Percentiles rank a stretch among this genome's conserved stretches.
Conservation (phyloP, 2,329 filamentous ascomycete species). For the Dendrostoma leiphaemia region DNA sequence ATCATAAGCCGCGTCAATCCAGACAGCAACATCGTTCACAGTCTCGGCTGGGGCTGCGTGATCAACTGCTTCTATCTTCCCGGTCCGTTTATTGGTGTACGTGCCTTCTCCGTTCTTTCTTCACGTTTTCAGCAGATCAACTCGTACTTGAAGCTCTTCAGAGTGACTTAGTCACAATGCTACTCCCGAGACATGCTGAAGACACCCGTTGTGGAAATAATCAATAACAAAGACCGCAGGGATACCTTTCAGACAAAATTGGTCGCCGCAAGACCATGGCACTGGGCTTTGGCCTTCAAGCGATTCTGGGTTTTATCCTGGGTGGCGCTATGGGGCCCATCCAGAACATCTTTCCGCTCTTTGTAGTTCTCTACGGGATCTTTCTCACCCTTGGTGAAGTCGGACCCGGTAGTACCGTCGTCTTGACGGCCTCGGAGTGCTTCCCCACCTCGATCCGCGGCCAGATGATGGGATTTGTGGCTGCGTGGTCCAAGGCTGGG, state of each 20-base stretch:
- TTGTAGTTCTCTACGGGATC: constrained; percentile 50
- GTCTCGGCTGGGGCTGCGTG: constrained; percentile 42
- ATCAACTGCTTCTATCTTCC: constrained; percentile 52
- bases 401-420: constrained; percentile 44
- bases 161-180: no score
- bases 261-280: constrained; percentile 50
- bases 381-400: constrained; percentile 49
- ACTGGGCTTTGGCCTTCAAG: constrained; percentile 44
- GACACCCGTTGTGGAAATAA: no score
- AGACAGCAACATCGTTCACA: constrained; percentile 39
- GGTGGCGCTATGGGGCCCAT: constrained; percentile 45
- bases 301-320: constrained; percentile 46
- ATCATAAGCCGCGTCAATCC: constrained; percentile 44
- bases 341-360: constrained; percentile 45
- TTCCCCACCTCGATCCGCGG: constrained; percentile 50
- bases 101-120: no score
- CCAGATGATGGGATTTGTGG: constrained; percentile 46
- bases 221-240: no score
- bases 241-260: constrained; percentile 46
- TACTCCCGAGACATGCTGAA: no score
- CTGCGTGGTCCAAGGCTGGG: constrained; percentile 47
- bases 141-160: no score
- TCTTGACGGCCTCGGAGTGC: constrained; percentile 41
- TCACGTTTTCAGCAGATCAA: no score
- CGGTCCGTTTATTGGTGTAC: constrained; percentile 45